Evolutionary conservation across 805 yeast species (phyloP), one percentile per base, ranked within the genome.

Genomic region (Maudiozyma bulderi): DNA sequence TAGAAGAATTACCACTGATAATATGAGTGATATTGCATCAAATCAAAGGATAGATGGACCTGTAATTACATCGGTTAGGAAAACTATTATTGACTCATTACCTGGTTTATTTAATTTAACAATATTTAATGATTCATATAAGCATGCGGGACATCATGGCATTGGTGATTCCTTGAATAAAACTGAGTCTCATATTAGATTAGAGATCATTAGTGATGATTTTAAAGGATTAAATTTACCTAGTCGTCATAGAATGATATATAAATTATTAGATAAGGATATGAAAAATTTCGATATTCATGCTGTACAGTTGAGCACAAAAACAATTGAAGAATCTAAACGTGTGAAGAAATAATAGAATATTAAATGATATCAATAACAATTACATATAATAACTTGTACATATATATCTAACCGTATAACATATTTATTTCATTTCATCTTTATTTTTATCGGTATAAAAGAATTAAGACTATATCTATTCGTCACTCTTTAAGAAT

Each of bases 141-240:
- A 85, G 62, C 98, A 91, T 66, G 79, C 89, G 1, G 90, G 86
- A 54, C 98, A 91, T 65, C 82, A 81, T 50, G 89, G 95, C 1
- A 75, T 87, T 70, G 75, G 81, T 47, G 88, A 83, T 4, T 87
- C 90, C 8, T 56, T 74, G 1, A 88, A 88, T 65, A 73, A 70
- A 13, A 73, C 76, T 2, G 97, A 91, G 66, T 83, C 95, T 0
- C 97, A 91, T 64, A 88, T 90, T 66, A 68, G 87, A 49, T 65
- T 91, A 37, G 82, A 79, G 44, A 73, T 90, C 5, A 85, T 87
- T 8, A 82, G 90, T 56, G 80, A 80, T 35, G 72, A 67, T 46
- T 90, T 90, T 61, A 66, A 68, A 35, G 90, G 88, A 0, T 73
- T 81, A 64, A 65, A 73, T 10, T 72, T 79, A 60, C 91, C 95